Conservation (phyloP, 257 asterid genomes). For the Hygrophila difformis region DNA sequence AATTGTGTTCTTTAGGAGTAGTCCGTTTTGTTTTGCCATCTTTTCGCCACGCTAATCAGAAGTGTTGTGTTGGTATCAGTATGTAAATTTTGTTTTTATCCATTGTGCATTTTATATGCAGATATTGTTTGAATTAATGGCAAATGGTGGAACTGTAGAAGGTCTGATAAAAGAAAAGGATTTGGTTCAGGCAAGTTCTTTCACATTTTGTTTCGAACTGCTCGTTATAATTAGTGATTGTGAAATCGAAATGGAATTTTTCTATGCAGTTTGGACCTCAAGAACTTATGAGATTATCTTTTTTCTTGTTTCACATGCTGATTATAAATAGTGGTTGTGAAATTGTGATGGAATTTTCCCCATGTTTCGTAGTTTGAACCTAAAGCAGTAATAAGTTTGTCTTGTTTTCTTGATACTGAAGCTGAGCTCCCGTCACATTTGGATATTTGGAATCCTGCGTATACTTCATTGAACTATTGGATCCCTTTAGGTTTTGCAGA, state of each 20-base stretch:
- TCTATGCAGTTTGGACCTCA: not conserved
- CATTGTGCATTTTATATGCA: conserved; percentile 25
- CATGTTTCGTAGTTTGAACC: too few species aligned
- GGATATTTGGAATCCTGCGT: too few species aligned
- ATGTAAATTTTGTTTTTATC: conserved; percentile 1
- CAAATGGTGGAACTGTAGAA: conserved; percentile 87
- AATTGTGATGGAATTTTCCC: too few species aligned
- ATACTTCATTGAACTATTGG: too few species aligned
- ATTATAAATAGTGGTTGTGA: too few species aligned
- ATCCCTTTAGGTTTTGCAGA: too few species aligned
- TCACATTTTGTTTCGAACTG: conserved; percentile 14
- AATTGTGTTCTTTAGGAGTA: not conserved
- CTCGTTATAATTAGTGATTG: not conserved
- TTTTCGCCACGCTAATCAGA: not conserved
- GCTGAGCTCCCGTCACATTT: too few species aligned
- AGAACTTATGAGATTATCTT: too few species aligned
- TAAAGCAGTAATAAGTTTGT: too few species aligned
- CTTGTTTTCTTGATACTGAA: too few species aligned
- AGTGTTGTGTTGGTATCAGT: not conserved
- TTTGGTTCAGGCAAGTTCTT: conserved; percentile 79
- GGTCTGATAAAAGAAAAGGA: conserved; percentile 86
- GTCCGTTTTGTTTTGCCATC: not conserved
- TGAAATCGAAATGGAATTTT: not conserved
- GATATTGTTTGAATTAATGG: conserved; percentile 83
- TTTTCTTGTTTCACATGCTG: too few species aligned